Evolutionary conservation across 208 protist genomes (phyloP).

Genomic region (Balamuthia mandrillaris): DNA sequence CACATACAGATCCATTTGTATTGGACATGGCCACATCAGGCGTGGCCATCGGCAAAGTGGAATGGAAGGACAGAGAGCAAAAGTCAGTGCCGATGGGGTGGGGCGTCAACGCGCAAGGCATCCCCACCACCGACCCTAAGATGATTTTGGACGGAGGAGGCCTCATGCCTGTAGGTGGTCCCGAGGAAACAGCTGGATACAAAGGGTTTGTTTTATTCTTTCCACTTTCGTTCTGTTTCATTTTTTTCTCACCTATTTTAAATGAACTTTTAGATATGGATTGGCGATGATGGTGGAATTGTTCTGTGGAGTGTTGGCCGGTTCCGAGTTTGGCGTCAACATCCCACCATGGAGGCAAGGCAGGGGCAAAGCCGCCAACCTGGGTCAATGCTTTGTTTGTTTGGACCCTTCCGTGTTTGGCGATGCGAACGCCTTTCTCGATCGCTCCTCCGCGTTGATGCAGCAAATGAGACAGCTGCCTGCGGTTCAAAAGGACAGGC

Average conservation of each 20-base stretch:
- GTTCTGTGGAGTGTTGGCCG: background rate
- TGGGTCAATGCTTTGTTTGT: constrained; percentile 20
- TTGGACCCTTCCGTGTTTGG: background rate
- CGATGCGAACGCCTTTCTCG: too few species aligned
- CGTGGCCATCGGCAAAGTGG: constrained; percentile 51
- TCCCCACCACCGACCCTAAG: background rate
- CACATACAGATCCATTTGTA: constrained; percentile 33
- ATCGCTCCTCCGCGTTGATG: background rate
- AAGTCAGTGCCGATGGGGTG: constrained; percentile 35
- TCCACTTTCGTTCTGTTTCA: background rate
- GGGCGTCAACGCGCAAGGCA: constrained; percentile 15
- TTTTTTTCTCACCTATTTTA: background rate
- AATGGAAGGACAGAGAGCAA: constrained; percentile 41
- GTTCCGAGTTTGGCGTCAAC: background rate
- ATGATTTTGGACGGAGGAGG: background rate
- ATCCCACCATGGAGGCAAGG: constrained; percentile 14
- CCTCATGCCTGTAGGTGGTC: constrained; percentile 7
- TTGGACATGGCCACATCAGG: constrained; percentile 59
- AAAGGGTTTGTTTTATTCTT: constrained; percentile 47
- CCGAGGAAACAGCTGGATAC: constrained; percentile 55
- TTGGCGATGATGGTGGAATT: constrained; percentile 25
- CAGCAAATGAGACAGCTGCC: background rate
- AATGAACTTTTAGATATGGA: background rate
- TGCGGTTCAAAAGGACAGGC: background rate
- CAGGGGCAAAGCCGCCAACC: background rate